These are phyloP conservation scores for Naganishia antarctica DNA, from an alignment of 768 basidiomycete species.

Conservation along the genomic window DNA sequence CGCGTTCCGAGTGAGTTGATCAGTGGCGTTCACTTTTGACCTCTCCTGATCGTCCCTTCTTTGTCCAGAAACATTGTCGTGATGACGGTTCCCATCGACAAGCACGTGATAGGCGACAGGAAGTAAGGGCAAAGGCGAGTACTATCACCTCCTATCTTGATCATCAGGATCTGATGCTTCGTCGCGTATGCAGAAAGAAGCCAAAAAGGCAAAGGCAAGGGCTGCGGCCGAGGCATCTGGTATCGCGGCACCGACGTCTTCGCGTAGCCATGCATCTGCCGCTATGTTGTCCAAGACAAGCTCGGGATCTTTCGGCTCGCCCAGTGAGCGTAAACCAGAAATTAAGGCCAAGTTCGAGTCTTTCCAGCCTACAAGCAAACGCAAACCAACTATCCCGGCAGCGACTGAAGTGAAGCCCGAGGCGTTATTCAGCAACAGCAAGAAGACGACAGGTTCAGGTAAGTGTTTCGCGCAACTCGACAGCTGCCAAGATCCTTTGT, in stretches of 20 bases:
- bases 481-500: neutral
- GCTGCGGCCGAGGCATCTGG: neutral
- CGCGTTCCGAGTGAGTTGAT: neutral
- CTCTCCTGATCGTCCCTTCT: neutral
- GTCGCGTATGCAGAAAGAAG: neutral
- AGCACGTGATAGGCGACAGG: neutral
- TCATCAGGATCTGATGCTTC: neutral
- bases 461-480: neutral
- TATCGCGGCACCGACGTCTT: neutral
- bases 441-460: neutral
- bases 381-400: neutral
- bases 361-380: neutral
- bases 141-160: neutral
- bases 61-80: neutral
- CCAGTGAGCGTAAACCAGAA: slow-evolving; percentile 9
- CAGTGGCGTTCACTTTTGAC: neutral
- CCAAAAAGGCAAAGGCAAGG: slow-evolving; percentile 14
- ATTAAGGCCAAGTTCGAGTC: neutral
- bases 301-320: neutral
- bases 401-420: neutral
- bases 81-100: neutral
- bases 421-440: slow-evolving; percentile 9
- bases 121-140: neutral
- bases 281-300: slow-evolving; percentile 3
- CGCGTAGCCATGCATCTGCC: slow-evolving; percentile 1